These are phyloP conservation scores for Annulohypoxylon stygium DNA, from an alignment of 495 filamentous ascomycete genomes.

Conservation along the genomic window DNA sequence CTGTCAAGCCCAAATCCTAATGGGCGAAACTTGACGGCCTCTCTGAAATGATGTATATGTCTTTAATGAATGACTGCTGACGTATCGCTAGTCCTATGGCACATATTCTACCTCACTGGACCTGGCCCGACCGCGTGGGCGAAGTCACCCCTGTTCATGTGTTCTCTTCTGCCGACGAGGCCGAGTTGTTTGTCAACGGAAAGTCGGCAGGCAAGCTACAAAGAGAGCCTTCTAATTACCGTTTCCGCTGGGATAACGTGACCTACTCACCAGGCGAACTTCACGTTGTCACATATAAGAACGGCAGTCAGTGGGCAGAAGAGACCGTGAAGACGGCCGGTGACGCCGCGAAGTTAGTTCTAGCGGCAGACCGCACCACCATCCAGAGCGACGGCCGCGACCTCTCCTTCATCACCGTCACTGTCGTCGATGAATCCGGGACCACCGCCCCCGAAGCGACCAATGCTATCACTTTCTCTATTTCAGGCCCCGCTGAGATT, in stretches of 20 bases:
- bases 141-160: constrained; percentile 65
- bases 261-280: constrained; percentile 60
- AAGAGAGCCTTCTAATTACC: constrained; percentile 53
- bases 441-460: constrained; percentile 54
- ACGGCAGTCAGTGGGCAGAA: constrained; percentile 57
- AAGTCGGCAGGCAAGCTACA: constrained; percentile 53
- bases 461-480: constrained; percentile 56
- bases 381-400: constrained; percentile 59
- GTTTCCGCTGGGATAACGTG: constrained; percentile 64
- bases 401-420: constrained; percentile 58
- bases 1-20: neutral
- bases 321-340: constrained; percentile 55
- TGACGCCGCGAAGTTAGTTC: constrained; percentile 47
- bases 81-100: constrained; percentile 42
- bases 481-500: constrained; percentile 58
- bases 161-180: constrained; percentile 61
- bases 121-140: constrained; percentile 60
- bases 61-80: constrained; percentile 8
- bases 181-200: constrained; percentile 66
- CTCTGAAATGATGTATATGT: neutral
- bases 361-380: constrained; percentile 53
- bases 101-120: constrained; percentile 66
- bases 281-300: constrained; percentile 59
- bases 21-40: neutral
- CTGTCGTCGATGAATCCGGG: constrained; percentile 58